Percentiles rank a stretch among this genome's conserved stretches.
phyloP scores from a whole-genome alignment of 805 yeast genomes.

The Candida boleticola region DNA sequence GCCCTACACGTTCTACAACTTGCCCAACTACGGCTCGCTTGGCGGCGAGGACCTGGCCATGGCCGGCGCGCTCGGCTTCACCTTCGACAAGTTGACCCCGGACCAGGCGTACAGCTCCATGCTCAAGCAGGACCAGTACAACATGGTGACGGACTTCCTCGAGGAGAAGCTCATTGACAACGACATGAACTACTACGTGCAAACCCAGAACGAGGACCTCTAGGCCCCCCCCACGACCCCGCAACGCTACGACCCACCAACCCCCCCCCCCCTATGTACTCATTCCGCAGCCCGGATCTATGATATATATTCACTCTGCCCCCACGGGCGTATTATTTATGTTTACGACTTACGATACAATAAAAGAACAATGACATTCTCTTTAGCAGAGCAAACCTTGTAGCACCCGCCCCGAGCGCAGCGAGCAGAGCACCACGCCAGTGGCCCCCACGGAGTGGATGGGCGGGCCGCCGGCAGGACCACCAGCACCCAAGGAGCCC shows the following conservation, averaged over 20 bases:
- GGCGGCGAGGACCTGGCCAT: constrained; percentile 5
- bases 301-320: too few relatives aligned
- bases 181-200: constrained; percentile 33
- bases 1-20: constrained; percentile 26
- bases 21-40: constrained; percentile 26
- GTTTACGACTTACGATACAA: background rate
- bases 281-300: too few relatives aligned
- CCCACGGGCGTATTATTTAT: too few relatives aligned
- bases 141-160: constrained; percentile 38
- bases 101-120: constrained; percentile 19
- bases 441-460: too few relatives aligned
- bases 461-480: too few relatives aligned
- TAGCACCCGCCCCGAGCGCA: too few relatives aligned
- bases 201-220: background rate
- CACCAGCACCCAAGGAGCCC: too few relatives aligned
- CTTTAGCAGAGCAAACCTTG: too few relatives aligned
- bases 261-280: too few relatives aligned
- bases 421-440: too few relatives aligned
- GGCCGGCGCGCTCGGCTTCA: constrained; percentile 14
- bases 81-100: constrained; percentile 14
- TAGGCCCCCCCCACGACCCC: too few relatives aligned
- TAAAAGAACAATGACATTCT: background rate
- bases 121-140: constrained; percentile 36
- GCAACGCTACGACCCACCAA: too few relatives aligned
- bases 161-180: constrained; percentile 39